phyloP scores from a whole-genome alignment of 495 filamentous ascomycete genomes.

The Podospora pseudoanserina region DNA sequence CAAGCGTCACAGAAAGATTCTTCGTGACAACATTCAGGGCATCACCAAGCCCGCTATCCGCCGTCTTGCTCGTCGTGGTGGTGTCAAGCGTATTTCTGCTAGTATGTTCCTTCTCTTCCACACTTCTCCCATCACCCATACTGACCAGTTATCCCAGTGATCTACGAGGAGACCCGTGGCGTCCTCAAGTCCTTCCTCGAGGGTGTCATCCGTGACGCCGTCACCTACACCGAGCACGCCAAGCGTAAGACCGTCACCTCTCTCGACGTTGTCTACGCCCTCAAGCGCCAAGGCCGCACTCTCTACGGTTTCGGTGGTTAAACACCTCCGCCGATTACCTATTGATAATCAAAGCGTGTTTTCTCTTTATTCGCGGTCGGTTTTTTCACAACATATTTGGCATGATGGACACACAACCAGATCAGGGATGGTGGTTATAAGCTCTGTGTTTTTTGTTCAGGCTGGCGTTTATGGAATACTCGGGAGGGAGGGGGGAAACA shows the following conservation, averaged over 20 bases:
- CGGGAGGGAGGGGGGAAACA: background rate
- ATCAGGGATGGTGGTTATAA: background rate
- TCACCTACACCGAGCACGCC: slow-evolving; percentile 96
- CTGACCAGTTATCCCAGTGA: slow-evolving; percentile 48
- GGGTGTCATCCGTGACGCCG: slow-evolving; percentile 97
- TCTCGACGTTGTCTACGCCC: slow-evolving; percentile 90
- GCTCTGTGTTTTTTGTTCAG: background rate
- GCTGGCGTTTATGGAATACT: slow-evolving; percentile 1
- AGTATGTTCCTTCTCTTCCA: slow-evolving; percentile 60
- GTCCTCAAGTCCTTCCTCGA: slow-evolving; percentile 99
- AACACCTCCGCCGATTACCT: slow-evolving; percentile 25
- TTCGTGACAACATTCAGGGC: slow-evolving; percentile 99
- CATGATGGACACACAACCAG: background rate
- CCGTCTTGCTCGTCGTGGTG: slow-evolving; percentile 97
- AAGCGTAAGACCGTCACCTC: slow-evolving; percentile 98
- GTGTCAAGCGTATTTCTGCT: slow-evolving; percentile 99
- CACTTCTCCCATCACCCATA: slow-evolving; percentile 55
- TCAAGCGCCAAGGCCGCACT: slow-evolving; percentile 93
- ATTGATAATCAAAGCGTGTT: background rate
- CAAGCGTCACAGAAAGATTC: slow-evolving; percentile 99
- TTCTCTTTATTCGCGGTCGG: slow-evolving; percentile 1
- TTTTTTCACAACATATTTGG: background rate
- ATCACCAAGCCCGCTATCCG: slow-evolving; percentile 99
- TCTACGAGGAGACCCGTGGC: slow-evolving; percentile 99
- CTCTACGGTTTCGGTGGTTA: slow-evolving; percentile 99